Percentiles rank a stretch among this genome's conserved stretches.
These are phyloP conservation scores for Ogataea hybrid DNA, from an alignment of 1,139 yeast genomes.

Conservation along the genomic window DNA sequence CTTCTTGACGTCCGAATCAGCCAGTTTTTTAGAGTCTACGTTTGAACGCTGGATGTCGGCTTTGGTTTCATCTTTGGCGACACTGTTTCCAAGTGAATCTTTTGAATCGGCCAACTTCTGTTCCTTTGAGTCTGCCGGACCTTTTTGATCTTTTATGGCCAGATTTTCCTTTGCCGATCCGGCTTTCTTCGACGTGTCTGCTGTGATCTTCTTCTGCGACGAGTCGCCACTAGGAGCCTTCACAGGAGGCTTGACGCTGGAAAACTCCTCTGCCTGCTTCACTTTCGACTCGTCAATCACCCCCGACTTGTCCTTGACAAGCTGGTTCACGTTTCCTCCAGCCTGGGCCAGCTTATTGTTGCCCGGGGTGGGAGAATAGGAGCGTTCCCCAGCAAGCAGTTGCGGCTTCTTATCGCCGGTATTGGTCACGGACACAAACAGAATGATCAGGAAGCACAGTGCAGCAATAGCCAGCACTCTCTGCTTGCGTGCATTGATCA, in stretches of 20 bases:
- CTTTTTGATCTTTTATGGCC: constrained; percentile 6
- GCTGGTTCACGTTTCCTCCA: constrained; percentile 23
- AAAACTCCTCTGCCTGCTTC: constrained; percentile 29
- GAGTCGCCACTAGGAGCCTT: constrained; percentile 25
- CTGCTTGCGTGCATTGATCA: constrained; percentile 28
- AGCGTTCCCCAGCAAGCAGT: constrained; percentile 4
- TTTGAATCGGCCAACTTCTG: background rate
- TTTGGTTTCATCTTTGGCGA: background rate
- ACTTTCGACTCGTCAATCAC: constrained; percentile 33
- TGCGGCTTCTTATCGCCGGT: constrained; percentile 7
- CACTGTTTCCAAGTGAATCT: background rate
- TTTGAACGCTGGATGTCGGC: background rate
- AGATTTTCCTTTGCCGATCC: constrained; percentile 2
- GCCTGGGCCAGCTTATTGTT: constrained; percentile 13
- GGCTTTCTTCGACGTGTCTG: constrained; percentile 6
- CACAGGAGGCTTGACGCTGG: constrained; percentile 18
- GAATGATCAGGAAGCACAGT: constrained; percentile 23
- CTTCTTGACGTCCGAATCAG: background rate
- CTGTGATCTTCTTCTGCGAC: constrained; percentile 7
- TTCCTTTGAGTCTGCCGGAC: constrained; percentile 1
- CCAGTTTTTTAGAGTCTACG: background rate
- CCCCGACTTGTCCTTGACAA: constrained; percentile 31
- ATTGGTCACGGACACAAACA: constrained; percentile 24
- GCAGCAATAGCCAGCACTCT: constrained; percentile 30
- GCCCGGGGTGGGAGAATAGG: constrained; percentile 16